Base-by-base conservation (phyloP, 371 early-diverging fungal species). In the Lichtheimia hyalospora region DNA sequence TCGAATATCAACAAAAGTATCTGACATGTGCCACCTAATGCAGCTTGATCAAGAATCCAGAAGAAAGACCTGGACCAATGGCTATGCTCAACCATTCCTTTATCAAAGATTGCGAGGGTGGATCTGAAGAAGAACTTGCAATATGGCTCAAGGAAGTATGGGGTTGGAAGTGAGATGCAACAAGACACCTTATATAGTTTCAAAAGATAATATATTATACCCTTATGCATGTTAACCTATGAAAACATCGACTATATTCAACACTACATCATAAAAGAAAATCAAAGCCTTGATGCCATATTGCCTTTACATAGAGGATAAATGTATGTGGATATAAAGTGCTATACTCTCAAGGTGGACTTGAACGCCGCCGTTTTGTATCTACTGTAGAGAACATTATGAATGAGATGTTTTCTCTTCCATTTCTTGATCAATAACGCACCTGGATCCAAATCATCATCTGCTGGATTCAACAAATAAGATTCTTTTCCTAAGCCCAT, bases 31-130 rank as follows among this genome's bases (percentile, higher is more conserved):
- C n/a, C n/a, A 13, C 43, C 13, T 10, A 14, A 42, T 28, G 6
- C 48, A 65, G 55, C 63, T 67, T 92, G 63, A 92, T 86, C 57
- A 93, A 92, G 69, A 90, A 92, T 53, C 85, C 90, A 14, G 63
- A 74, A 13, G 70, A 77, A 48, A 77, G 94, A 46, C 92, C 92
- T 6, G 84, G 86, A 14, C 93, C 93, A 0, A 75, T 82, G 53
- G 82, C 82, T 49, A 85, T 94, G 74, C 67, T 90, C 53, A 58
- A 71, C 27, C 85, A 88, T 62, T 74, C 77, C 10, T 88, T 88
- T 59, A 77, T 88, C 28, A 62, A 69, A 40, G 63, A 62, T 43
- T 66, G 71, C 64, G 16, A 46, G 10, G 68, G 68, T 34, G 67
- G 73, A 56, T 62, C 65, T 3, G 41, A 60, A 15, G 64, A 73